A percentile compares a stretch with the other conserved stretches of the same genome.
These are phyloP conservation scores for Penicillium italicum DNA, from an alignment of 2,329 filamentous ascomycete genomes.

Conservation along the genomic window DNA sequence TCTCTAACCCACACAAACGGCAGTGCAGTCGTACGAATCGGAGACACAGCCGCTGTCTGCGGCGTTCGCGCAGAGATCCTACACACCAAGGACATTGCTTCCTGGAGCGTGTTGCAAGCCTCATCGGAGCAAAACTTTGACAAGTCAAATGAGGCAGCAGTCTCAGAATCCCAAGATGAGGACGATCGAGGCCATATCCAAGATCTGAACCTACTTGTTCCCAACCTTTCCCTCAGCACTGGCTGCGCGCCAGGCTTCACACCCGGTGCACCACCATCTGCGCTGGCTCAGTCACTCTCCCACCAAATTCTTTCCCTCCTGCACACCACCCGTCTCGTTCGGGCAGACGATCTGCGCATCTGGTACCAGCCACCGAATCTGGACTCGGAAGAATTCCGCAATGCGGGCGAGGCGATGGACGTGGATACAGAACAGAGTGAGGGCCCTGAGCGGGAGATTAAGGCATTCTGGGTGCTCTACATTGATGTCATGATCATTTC, in stretches of 20 bases:
- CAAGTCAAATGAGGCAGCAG: constrained; percentile 20
- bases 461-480: constrained; percentile 92
- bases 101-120: constrained; percentile 39
- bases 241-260: constrained; percentile 83
- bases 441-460: constrained; percentile 51
- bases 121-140: constrained; percentile 37
- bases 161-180: constrained; percentile 46
- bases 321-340: constrained; percentile 65
- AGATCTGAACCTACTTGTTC: constrained; percentile 69
- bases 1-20: constrained; percentile 87
- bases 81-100: constrained; percentile 67
- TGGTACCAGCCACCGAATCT: constrained; percentile 55
- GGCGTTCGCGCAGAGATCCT: constrained; percentile 86
- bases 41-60: constrained; percentile 92
- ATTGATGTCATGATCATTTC: constrained; percentile 94
- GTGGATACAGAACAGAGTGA: constrained; percentile 45
- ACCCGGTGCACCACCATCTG: constrained; percentile 75
- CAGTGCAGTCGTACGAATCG: constrained; percentile 79
- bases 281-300: constrained; percentile 78
- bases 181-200: constrained; percentile 47
- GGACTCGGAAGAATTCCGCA: constrained; percentile 30
- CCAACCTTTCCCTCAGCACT: constrained; percentile 88
- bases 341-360: constrained; percentile 68
- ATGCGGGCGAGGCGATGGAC: constrained; percentile 46
- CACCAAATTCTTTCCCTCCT: constrained; percentile 74